Percentiles rank a stretch among this genome's conserved stretches.
Evolutionary conservation across 306 rosid genomes (phyloP).

Genomic region (Ceratonia siliqua): DNA sequence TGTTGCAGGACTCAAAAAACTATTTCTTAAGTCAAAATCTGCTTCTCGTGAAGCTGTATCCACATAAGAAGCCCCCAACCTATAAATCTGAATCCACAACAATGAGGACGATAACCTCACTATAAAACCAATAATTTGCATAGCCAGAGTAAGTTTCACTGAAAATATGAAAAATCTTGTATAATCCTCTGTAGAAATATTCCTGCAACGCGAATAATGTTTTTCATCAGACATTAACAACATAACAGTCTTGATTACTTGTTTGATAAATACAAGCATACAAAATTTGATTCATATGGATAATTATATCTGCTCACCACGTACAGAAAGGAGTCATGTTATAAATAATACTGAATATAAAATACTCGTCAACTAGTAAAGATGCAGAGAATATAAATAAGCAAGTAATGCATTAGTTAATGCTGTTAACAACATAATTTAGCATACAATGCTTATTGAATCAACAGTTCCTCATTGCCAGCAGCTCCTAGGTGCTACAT

Average conservation of each 20-base stretch:
- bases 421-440: background rate
- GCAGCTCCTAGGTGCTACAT: background rate
- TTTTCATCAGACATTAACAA: conserved; percentile 32
- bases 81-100: conserved; percentile 94
- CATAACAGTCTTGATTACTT: conserved; percentile 23
- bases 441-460: too few species aligned
- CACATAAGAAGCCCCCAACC: conserved; percentile 75
- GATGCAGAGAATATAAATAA: background rate
- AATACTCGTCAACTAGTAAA: background rate
- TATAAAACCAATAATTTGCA: conserved; percentile 72
- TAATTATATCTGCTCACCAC: background rate
- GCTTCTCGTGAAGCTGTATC: conserved; percentile 60
- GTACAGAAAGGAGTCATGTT: conserved; percentile 1
- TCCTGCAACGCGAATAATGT: conserved; percentile 59
- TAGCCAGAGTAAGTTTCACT: conserved; percentile 78
- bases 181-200: conserved; percentile 51
- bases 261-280: conserved; percentile 12
- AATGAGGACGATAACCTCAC: conserved; percentile 79
- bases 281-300: background rate
- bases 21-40: conserved; percentile 73
- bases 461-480: background rate
- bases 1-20: conserved; percentile 81
- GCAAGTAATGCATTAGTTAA: background rate
- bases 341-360: background rate
- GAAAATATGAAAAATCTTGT: conserved; percentile 62